A percentile compares a stretch with the other conserved stretches of the same genome.
phyloP scores from a whole-genome alignment of 495 filamentous ascomycete genomes.

The Peziza echinospora region DNA sequence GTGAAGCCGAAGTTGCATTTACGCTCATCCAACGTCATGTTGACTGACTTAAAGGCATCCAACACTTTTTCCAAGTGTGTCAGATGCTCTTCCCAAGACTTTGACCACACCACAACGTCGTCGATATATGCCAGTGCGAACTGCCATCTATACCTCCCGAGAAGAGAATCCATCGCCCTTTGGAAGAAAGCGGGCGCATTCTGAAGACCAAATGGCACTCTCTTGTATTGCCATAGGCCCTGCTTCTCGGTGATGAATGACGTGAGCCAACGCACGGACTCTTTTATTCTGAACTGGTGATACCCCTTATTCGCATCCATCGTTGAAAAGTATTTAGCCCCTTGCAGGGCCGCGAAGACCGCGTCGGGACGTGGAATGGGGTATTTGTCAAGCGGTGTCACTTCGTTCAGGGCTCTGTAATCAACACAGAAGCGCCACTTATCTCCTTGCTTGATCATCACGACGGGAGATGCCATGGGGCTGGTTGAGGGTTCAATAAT shows the following conservation, averaged over 20 bases:
- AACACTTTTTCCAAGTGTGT: neutral
- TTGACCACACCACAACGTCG: neutral
- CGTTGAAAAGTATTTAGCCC: neutral
- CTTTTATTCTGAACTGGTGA: neutral
- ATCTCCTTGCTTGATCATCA: neutral
- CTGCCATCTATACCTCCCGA: neutral
- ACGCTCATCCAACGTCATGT: neutral
- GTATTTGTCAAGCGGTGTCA: neutral
- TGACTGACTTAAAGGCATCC: neutral
- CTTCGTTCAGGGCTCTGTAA: neutral
- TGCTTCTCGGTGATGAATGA: neutral
- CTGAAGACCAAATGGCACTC: neutral
- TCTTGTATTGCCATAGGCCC: neutral
- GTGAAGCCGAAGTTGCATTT: neutral
- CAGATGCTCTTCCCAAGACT: neutral
- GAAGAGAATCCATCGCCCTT: neutral
- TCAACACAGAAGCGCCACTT: slow-evolving; percentile 3
- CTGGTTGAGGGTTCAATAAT: neutral
- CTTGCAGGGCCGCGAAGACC: neutral
- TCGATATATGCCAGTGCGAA: slow-evolving; percentile 1
- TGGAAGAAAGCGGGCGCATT: slow-evolving; percentile 2
- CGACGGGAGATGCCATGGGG: neutral
- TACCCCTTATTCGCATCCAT: neutral
- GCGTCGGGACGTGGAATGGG: neutral
- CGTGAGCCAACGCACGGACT: neutral